Base-by-base conservation (phyloP, 176 grass and related monocot species). In the Aegilops bicornis region DNA sequence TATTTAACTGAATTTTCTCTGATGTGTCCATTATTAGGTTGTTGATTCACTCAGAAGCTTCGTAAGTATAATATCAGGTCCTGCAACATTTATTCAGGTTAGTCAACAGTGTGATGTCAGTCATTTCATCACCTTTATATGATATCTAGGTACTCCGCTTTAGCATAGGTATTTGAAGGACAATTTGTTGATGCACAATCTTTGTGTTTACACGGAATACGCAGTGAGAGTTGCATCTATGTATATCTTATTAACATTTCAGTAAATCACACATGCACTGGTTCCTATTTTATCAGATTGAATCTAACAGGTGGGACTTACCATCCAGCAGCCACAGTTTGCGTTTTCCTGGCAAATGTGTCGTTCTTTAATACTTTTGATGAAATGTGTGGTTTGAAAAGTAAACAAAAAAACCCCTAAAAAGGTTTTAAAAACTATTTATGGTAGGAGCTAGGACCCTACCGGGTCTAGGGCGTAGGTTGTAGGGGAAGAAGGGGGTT, bases 21-120 rank as follows among this genome's bases (percentile, higher is more conserved):
- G 25, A 25, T 43, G 13, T 83, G 40, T 75, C 52, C 19, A 79
- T 29, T 84, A 31, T 15, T 81, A 96, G 94, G 77, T 93, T 82
- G 64, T 68, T n/a, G 78, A 88, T 64, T 88, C 76, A 24, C 79
- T 96, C 23, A 86, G 13, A 84, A 93, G 59, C 71, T 79, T 86
- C 60, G 14, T 62, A 54, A 91, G 70, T 60, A 89, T 96, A 56
- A 86, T 83, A 85, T 19, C 87, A 69, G 85, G 88, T 88, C 94
- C 94, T 63, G 91, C 87, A 45, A 93, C 87, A 42, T 96, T 96
- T 81, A 54, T 96, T 85, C 91, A 91, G 91, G 94, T 92, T 58
- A 81, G 76, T 76, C 29, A 8, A 66, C 24, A 0, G 42, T 72
- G 25, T 11, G 5, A 59, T 60, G 48, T 35, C 66, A 72, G 54